Base-by-base conservation (phyloP, 1,284 basidiomycete species). In the Tilletia caries region DNA sequence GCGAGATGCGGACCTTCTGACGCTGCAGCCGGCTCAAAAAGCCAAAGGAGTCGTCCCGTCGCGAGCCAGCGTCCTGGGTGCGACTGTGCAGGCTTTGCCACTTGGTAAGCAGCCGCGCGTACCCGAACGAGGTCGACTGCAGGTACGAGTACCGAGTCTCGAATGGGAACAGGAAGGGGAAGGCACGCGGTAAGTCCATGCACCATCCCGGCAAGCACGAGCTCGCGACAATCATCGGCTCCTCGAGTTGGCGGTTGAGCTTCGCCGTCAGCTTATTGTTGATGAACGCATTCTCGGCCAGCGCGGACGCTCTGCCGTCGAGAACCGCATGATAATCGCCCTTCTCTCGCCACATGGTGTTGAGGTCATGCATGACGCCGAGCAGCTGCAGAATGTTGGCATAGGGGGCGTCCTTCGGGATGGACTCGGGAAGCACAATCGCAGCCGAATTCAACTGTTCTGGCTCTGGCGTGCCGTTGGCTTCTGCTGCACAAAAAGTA, bases 191-290 rank as follows among this genome's bases (percentile, higher is more conserved):
- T 10, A 99, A 87, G 82, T 97, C 94, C 48, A 92, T 86, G 0
- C 95, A 92, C 96, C 96, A 99, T 74, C 93, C 93, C 1, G 96
- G 96, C 13, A 98, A 86, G 84, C 95, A 98, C 50, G 92, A 92
- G 76, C 95, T 95, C 0, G 95, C 96, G 48, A 98, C 92, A 74
- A 99, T 95, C 92, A 98, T 96, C 0, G 93, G 93, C 83, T 99
- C 96, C 78, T 98, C 95, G 44, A 99, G 84, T 83, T 98, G 96
- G 48, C 96, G 89, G n/a, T 93, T 95, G 44, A 99, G 88, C 84
- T 99, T 98, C 27, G 96, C 96, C 0, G 94, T 95, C 60, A 99
- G 86, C 85, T 98, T 98, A 86, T 97, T 97, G 84, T 98, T 99
- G 75, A 98, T 89, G 81, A 98, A 98, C 0, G 91, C 88, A 0